Base-by-base conservation (phyloP, 2,329 filamentous ascomycete genomes). In the Fusarium concolor region DNA sequence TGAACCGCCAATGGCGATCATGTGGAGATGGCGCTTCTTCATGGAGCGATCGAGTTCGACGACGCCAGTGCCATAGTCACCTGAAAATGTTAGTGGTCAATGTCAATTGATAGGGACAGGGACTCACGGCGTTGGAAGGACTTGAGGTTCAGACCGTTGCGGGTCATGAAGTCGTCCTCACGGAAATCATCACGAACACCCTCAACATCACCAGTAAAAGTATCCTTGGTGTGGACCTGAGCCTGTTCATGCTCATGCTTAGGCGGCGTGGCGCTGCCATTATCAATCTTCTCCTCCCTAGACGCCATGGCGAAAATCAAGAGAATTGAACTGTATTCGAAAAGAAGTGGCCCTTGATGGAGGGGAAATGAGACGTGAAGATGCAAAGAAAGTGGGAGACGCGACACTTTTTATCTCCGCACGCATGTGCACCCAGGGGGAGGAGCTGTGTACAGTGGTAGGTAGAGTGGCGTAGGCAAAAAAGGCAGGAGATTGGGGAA, bases 1-100 rank as follows among this genome's bases (percentile, higher is more conserved):
- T 31, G 86, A 87, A 61, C 86, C 86, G 73, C 86, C 86, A 57
- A 88, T 87, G 72, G 86, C 85, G 76, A 88, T 88, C 86, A 88
- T 88, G 78, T 89, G 84, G 69, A 89, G 77, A 76, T 89, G 86
- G 67, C 86, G 84, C 51, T 81, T 79, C 79, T 86, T 85, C 80
- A 89, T 85, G 70, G 79, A 76, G 49, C 79, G 79, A 67, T 84
- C 80, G 45, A 84, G 76, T 70, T 83, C 72, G 49, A 74, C 56
- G 20, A 29, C 67, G 11, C 72, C 72, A 28, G 69, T 72, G 7
- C 72, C 72, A 43, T 66, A 74, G 54, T 74, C 72, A 51, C 71
- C 71, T 74, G 20, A 1, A 15, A 6, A n/a, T 18, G 66, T 71
- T 49, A 73, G 70, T 3, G 18, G 11, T 20, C 3, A 12, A n/a